Evolutionary conservation across 83 land plant species (phyloP).

Genomic region (Diphasiastrum complanatum): DNA sequence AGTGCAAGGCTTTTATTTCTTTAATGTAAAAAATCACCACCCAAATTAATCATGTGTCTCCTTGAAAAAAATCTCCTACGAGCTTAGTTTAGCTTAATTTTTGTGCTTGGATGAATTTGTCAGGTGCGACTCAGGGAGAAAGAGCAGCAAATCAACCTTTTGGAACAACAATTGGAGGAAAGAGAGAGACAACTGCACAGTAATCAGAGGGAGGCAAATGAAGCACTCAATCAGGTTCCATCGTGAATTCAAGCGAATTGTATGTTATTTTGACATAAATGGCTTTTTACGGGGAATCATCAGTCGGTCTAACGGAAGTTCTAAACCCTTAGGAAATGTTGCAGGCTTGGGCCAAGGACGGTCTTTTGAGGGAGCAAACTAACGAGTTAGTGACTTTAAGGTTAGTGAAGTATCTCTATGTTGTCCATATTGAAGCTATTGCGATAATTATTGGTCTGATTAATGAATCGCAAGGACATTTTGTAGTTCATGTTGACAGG

Average conservation of each 20-base stretch:
- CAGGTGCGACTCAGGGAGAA: conserved; percentile 75
- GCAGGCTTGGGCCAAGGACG: conserved; percentile 98
- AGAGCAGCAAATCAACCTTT: conserved; percentile 53
- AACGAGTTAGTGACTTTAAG: conserved; percentile 70
- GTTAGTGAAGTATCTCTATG: too few relatives aligned
- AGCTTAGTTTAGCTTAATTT: too few relatives aligned
- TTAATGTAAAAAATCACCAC: background rate
- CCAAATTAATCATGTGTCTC: background rate
- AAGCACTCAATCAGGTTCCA: conserved; percentile 58
- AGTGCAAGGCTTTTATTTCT: background rate
- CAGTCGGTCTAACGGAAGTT: too few relatives aligned
- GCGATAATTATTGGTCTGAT: too few relatives aligned
- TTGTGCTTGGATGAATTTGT: too few relatives aligned
- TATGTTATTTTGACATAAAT: too few relatives aligned
- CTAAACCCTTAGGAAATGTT: too few relatives aligned
- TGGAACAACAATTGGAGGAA: conserved; percentile 75
- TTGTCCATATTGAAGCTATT: too few relatives aligned
- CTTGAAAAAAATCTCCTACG: background rate
- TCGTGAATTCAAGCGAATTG: background rate
- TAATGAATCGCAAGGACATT: too few relatives aligned
- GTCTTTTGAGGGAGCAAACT: conserved; percentile 77
- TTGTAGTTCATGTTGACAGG: too few relatives aligned
- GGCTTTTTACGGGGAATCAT: too few relatives aligned
- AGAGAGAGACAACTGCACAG: conserved; percentile 69
- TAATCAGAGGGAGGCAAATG: conserved; percentile 57